A percentile compares a stretch with the other conserved stretches of the same genome.
Evolutionary conservation across 177 flowering plant species (phyloP).

Genomic region (Vitis hybrid): DNA sequence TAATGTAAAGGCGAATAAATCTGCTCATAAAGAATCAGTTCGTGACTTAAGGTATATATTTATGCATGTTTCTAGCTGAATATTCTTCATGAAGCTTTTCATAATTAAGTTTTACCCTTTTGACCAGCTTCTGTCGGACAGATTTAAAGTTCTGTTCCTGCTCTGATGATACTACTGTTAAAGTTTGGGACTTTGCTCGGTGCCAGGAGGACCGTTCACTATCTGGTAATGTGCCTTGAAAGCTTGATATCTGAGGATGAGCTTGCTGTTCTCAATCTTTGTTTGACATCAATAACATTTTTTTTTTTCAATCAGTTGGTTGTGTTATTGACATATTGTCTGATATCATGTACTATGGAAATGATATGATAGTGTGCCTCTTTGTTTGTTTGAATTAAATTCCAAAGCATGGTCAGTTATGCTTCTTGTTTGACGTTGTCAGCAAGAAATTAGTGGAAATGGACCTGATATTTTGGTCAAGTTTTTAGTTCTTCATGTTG

Average conservation of each 20-base stretch:
- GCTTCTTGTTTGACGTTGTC: no score
- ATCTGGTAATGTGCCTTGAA: conserved; percentile 76
- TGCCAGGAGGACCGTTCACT: conserved; percentile 96
- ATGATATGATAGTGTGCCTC: no score
- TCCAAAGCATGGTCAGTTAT: no score
- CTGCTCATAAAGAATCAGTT: conserved; percentile 96
- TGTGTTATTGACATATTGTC: no score
- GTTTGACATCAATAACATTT: no score
- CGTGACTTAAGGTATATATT: conserved; percentile 80
- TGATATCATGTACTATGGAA: no score
- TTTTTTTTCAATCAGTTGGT: no score
- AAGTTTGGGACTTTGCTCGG: conserved; percentile 99
- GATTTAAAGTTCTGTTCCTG: conserved; percentile 99
- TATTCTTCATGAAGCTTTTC: conserved; percentile 7
- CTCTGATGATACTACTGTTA: conserved; percentile 97
- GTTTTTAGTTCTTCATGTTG: no score
- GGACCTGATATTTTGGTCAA: no score
- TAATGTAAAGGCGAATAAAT: conserved; percentile 95
- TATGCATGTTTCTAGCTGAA: not conserved
- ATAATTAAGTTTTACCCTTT: not conserved
- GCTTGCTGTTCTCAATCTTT: not conserved
- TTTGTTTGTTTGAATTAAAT: no score
- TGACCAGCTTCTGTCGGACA: conserved; percentile 88
- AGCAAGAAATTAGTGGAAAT: no score
- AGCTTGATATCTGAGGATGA: conserved; percentile 1